Evolutionary conservation across 805 yeast species (phyloP), one percentile per base, ranked within the genome.

Genomic region (Pichia thaimueangensis): DNA sequence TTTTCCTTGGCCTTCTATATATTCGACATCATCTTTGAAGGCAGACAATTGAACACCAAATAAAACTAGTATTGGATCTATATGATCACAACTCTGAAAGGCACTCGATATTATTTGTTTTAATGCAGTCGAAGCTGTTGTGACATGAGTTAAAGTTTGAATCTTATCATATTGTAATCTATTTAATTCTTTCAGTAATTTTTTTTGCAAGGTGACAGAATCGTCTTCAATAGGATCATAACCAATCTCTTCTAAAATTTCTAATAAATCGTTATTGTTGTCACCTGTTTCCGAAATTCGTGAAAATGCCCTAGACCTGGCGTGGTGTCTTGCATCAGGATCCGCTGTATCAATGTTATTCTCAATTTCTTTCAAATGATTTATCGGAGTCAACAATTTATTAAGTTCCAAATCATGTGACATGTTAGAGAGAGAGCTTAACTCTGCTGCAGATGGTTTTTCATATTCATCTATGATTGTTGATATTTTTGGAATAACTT

Each of bases 1-100:
- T 52, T 82, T 78, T 3, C 89, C 80, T 56, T 82, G 84, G 28
- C 70, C 68, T 55, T 87, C 95, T 32, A 88, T 78, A 39, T 71
- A 74, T 35, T 75, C 73, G 39, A 89, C 77, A 47, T 84, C 91
- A 3, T 77, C 77, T 12, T 80, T 73, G 29, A 86, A 74, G 3
- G 80, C 72, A 12, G 79, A 70, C 37, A 82, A 61, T 47, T 81
- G 85, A 49, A 80, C 79, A 13, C 76, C 68, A 49, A 78, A 78
- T 25, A 74, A 64, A 3, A 78, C 71, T 41, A 82, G 60, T 13
- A 72, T 59, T 2, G 80, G 76, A 41, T 71, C 77, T 39, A 83
- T 65, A 30, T 66, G 64, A 32, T 73, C 71, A 52, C 88, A 80
- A 47, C 77, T 81, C 4, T 53, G 52, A 20, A 73, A 58, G 3